Conservation (phyloP, 2,329 filamentous ascomycete species). For the Cytospora piceicola region DNA sequence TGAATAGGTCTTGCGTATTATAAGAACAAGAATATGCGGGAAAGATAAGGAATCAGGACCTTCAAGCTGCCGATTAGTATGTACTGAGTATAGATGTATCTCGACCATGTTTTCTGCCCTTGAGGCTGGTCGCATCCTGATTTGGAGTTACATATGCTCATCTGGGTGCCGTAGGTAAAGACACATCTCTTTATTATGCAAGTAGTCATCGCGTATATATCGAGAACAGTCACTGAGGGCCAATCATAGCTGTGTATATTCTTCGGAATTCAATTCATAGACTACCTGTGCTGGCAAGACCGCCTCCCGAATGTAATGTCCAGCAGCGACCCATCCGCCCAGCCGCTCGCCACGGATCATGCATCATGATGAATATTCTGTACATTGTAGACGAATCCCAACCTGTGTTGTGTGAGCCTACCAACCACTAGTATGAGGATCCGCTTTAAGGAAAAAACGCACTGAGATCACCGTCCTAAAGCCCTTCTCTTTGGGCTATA, state of each 20-base stretch:
- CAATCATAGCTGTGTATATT: not conserved
- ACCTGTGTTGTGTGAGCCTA: not conserved
- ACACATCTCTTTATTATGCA: not conserved
- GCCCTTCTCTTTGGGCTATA: not conserved
- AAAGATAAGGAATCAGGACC: no score
- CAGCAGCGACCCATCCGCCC: not conserved
- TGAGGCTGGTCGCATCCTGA: not conserved
- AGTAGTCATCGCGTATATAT: not conserved
- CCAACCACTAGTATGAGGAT: not conserved
- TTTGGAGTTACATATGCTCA: not conserved
- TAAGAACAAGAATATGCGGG: no score
- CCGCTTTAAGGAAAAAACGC: not conserved
- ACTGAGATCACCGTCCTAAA: not conserved
- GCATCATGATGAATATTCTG: constrained; percentile 3
- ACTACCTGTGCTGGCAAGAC: not conserved
- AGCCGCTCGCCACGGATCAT: not conserved
- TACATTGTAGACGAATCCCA: not conserved
- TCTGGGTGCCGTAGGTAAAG: not conserved
- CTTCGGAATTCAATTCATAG: not conserved
- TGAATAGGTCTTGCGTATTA: no score
- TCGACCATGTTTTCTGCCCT: not conserved
- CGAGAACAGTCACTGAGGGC: not conserved
- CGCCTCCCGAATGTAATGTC: not conserved
- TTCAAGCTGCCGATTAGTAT: not conserved
- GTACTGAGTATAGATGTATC: not conserved